Evolutionary conservation across 352 stramenopile genomes (phyloP).

Genomic region (Phytophthora pseudosyringae): DNA sequence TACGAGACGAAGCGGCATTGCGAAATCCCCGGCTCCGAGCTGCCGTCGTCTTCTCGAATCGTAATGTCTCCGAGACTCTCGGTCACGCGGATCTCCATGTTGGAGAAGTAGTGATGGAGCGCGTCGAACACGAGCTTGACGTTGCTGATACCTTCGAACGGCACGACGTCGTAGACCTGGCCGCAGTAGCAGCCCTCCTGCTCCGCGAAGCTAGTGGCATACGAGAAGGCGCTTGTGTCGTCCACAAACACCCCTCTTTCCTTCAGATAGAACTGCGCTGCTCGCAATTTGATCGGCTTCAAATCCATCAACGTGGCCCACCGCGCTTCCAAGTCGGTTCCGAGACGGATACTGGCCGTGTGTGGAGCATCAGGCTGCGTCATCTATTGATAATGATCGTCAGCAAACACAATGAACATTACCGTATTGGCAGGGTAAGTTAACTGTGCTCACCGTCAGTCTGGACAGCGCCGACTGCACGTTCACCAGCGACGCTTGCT

Average conservation of each 20-base stretch:
- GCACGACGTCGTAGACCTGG: slow-evolving; percentile 47
- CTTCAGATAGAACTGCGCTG: slow-evolving; percentile 27
- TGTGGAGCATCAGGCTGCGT: slow-evolving; percentile 27
- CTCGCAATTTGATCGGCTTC: slow-evolving; percentile 30
- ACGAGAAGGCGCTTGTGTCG: slow-evolving; percentile 25
- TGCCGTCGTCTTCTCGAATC: no score
- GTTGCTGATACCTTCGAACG: slow-evolving; percentile 36
- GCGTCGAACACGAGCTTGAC: slow-evolving; percentile 57
- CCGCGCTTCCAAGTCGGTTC: slow-evolving; percentile 23
- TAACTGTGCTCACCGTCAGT: slow-evolving; percentile 18
- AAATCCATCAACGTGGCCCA: slow-evolving; percentile 29
- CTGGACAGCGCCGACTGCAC: slow-evolving; percentile 42
- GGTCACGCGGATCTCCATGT: slow-evolving; percentile 58
- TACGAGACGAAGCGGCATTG: no score
- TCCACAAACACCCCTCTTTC: slow-evolving; percentile 32
- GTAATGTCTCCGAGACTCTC: no score
- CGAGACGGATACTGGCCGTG: slow-evolving; percentile 28
- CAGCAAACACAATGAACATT: no score
- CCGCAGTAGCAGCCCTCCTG: slow-evolving; percentile 40
- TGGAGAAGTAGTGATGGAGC: slow-evolving; percentile 41
- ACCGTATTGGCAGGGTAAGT: no score
- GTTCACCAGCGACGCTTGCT: slow-evolving; percentile 41
- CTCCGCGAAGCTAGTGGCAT: slow-evolving; percentile 37
- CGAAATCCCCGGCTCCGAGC: no score
- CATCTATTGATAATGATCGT: slow-evolving; percentile 20